These are phyloP conservation scores for Tricholoma hemisulphureum DNA, from an alignment of 768 basidiomycete species.

Conservation along the genomic window DNA sequence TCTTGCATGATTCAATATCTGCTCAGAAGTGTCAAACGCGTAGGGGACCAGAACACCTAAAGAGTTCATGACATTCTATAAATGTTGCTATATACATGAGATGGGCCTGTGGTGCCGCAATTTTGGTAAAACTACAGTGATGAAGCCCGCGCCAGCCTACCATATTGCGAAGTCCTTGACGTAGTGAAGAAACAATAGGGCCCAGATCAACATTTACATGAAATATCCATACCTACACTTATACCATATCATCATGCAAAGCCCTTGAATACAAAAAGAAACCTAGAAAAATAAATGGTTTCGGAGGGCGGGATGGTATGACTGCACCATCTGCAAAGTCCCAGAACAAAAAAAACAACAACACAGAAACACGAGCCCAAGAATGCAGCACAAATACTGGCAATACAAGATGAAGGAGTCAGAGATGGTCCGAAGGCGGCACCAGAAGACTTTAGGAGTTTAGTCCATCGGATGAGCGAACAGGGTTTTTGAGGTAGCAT, in stretches of 20 bases:
- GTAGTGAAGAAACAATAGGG: background rate
- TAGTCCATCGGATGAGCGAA: background rate
- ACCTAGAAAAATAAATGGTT: background rate
- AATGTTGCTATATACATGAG: background rate
- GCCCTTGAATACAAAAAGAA: background rate
- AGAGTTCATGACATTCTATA: background rate
- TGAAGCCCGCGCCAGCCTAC: background rate
- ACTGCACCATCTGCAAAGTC: background rate
- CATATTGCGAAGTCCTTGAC: background rate
- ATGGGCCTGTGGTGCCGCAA: background rate
- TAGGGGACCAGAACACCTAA: background rate
- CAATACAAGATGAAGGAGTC: background rate
- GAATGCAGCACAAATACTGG: constrained; percentile 2
- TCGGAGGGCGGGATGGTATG: background rate
- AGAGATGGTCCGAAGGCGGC: background rate
- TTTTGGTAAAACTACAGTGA: constrained; percentile 6
- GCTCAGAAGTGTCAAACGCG: background rate
- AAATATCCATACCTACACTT: background rate
- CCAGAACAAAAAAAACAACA: background rate
- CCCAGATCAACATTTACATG: background rate
- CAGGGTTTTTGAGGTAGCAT: constrained; percentile 13
- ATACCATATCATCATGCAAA: no score
- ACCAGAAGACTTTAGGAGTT: background rate
- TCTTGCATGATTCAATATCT: background rate
- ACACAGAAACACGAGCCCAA: background rate